Percentiles rank a stretch among this genome's conserved stretches.
Conservation (phyloP, 352 stramenopile genomes). For the Phytophthora capsici region DNA sequence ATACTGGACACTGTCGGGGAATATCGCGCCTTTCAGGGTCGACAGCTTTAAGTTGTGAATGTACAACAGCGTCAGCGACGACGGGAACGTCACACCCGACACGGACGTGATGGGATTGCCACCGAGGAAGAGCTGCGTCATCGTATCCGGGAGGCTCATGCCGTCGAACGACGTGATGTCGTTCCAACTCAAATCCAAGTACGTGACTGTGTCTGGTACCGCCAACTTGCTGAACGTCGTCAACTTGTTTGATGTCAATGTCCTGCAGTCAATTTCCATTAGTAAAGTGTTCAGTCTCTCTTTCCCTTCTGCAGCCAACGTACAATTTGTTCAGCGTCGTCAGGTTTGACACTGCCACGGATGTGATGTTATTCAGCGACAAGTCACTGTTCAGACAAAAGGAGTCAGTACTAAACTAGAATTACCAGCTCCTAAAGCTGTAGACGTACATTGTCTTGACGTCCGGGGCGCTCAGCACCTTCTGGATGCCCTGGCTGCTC, state of each 20-base stretch:
- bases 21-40: slow-evolving; percentile 47
- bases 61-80: slow-evolving; percentile 66
- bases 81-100: slow-evolving; percentile 47
- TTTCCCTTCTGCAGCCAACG: slow-evolving; percentile 1
- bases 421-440: too few relatives aligned
- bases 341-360: slow-evolving; percentile 34
- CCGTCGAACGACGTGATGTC: slow-evolving; percentile 60
- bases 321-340: slow-evolving; percentile 52
- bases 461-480: slow-evolving; percentile 55
- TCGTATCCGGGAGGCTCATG: slow-evolving; percentile 54
- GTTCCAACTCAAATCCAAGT: slow-evolving; percentile 77
- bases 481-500: slow-evolving; percentile 50
- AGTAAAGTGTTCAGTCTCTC: neutral
- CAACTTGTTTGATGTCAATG: slow-evolving; percentile 57
- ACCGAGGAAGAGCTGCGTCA: slow-evolving; percentile 66
- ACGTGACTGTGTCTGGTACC: slow-evolving; percentile 45
- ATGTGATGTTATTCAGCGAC: slow-evolving; percentile 61
- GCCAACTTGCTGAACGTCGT: slow-evolving; percentile 50
- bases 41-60: slow-evolving; percentile 66
- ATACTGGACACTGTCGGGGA: slow-evolving; percentile 53
- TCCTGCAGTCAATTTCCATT: slow-evolving; percentile 32
- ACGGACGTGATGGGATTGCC: slow-evolving; percentile 77
- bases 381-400: slow-evolving; percentile 39
- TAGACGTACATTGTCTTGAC: slow-evolving; percentile 49
- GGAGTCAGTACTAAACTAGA: neutral